phyloP scores from a whole-genome alignment of 306 rosid genomes.

The Cucurbita argyrosperma region DNA sequence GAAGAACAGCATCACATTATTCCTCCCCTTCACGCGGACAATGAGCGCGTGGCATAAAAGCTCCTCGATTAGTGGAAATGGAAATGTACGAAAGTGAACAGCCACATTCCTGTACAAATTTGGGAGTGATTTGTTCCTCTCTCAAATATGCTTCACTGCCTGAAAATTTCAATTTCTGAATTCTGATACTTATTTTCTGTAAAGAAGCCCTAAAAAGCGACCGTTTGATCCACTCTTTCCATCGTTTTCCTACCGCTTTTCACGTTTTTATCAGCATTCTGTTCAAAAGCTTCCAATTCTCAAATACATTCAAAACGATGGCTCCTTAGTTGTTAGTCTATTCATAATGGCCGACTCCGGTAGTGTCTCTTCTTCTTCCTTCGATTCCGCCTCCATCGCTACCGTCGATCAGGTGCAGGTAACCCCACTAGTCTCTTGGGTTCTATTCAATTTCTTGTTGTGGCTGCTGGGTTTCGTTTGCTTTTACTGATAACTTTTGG shows the following conservation, averaged over 20 bases:
- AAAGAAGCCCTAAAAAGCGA: constrained; percentile 2
- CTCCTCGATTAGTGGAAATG: background rate
- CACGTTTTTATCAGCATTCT: background rate
- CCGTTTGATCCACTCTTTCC: background rate
- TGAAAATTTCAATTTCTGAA: background rate
- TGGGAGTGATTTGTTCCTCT: background rate
- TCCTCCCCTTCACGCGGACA: background rate
- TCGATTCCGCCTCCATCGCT: constrained; percentile 37
- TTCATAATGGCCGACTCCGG: constrained; percentile 46
- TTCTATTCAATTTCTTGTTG: background rate
- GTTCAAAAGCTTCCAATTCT: background rate
- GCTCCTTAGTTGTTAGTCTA: constrained; percentile 14
- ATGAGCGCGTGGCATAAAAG: background rate
- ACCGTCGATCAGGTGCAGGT: constrained; percentile 43
- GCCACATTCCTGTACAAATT: background rate
- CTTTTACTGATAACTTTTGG: background rate
- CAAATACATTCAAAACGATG: constrained; percentile 15
- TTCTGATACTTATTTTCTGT: background rate
- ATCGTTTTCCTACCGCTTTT: background rate
- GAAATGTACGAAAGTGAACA: background rate
- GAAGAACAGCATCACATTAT: background rate
- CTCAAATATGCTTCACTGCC: background rate
- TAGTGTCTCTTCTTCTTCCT: constrained; percentile 36
- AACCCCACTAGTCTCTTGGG: background rate
- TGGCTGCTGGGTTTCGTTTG: background rate